Evolutionary conservation across 139 green algal species (phyloP), one percentile per base, ranked within the genome.

Genomic region (Pleodorina starrii): DNA sequence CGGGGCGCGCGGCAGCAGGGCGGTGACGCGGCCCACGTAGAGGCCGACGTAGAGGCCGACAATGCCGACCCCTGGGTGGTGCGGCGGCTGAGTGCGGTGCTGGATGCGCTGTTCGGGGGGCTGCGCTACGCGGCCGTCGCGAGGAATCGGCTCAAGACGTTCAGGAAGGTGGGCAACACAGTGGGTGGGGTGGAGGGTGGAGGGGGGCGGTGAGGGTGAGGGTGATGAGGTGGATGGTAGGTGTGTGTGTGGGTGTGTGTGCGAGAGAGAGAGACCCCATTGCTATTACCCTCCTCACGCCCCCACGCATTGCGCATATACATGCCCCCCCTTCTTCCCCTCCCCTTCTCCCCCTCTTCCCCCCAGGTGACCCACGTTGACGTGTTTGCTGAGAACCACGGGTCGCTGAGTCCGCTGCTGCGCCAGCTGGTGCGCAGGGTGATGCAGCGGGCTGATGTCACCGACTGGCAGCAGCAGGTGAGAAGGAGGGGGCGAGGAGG

Each of bases 351-450:
- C 7, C 54, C 17, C 54, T 25, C 29, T 40, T 12, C 29, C 17
- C 4, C n/a, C 54, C 54, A 84, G 38, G 48, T 95, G 86, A 92
- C 89, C 42, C 82, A 91, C 75, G 72, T 76, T 11, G 90, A 93
- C 72, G 84, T 85, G 38, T 92, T 91, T 74, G 90, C 77, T 0
- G 91, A 92, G n/a, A 89, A 88, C 46, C 88, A 69, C 16, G 88
- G 89, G 60, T 10, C 51, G 0, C 54, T 51, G 1, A 75, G 68
- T 40, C 69, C 92, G 27, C 43, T 94, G 73, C 19, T 94, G 35
- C 57, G 84, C 0, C 82, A 91, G 85, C 63, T 93, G 73, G 71
- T 92, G 7, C 75, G 72, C 17, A 84, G 85, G 60, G 74, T 91
- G 35, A 63, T 91, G 86, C 93, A 93, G 89, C 66, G 43, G 19